Conservation (phyloP, 2,329 filamentous ascomycete genomes). For the Aspergillus sp. region DNA sequence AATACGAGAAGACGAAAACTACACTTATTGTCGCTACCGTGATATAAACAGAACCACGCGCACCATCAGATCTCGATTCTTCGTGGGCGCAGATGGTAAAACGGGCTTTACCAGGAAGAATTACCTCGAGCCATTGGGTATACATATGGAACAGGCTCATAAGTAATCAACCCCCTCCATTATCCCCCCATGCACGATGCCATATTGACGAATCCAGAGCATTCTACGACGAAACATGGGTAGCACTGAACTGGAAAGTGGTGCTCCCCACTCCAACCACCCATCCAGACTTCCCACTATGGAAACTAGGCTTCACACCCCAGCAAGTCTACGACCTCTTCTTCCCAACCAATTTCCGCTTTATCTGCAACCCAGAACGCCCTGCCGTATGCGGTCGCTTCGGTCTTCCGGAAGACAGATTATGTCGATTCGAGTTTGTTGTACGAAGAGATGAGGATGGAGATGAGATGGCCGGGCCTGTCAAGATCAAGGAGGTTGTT, state of each 20-base stretch:
- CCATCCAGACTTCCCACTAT: conserved; percentile 45
- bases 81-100: conserved; percentile 46
- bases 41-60: conserved; percentile 11
- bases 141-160: conserved; percentile 28
- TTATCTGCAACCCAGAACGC: conserved; percentile 37
- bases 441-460: conserved; percentile 25
- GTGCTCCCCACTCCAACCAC: conserved; percentile 38
- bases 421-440: conserved; percentile 34
- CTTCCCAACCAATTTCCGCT: conserved; percentile 41
- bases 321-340: conserved; percentile 44
- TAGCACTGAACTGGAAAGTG: conserved; percentile 44
- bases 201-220: conserved; percentile 12
- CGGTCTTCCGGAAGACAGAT: conserved; percentile 33
- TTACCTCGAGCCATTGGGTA: conserved; percentile 39
- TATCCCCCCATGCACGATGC: not conserved
- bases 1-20: conserved; percentile 9
- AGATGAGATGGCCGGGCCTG: conserved; percentile 18
- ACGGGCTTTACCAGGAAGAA: conserved; percentile 41
- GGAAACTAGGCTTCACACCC: conserved; percentile 41
- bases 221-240: conserved; percentile 34
- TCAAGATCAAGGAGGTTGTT: conserved; percentile 16
- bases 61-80: conserved; percentile 19
- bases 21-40: conserved; percentile 13
- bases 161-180: conserved; percentile 3
- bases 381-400: conserved; percentile 43